A percentile compares a stretch with the other conserved stretches of the same genome.
Conservation (phyloP, 352 stramenopile genomes). For the Globisporangium yorkense region DNA sequence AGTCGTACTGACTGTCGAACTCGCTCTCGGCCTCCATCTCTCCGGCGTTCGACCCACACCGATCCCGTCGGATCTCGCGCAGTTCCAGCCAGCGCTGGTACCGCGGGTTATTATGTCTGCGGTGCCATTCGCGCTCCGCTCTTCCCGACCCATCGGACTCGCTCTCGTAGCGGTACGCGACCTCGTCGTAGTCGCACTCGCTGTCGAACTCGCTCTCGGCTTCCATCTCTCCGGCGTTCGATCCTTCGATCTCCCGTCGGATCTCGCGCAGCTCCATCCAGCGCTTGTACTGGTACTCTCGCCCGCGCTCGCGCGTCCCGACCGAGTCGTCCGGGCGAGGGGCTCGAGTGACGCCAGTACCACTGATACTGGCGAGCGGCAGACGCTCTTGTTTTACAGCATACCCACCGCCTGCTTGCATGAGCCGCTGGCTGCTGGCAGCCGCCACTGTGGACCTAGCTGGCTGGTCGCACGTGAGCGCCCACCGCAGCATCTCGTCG, state of each 20-base stretch:
- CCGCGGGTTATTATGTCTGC: no score
- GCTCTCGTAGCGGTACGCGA: not conserved
- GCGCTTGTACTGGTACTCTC: not conserved
- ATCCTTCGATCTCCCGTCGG: not conserved
- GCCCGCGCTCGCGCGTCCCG: not conserved
- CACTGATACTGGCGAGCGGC: no score
- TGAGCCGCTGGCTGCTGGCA: no score
- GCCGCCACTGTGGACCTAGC: not conserved
- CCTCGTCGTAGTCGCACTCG: not conserved
- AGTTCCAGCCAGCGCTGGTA: not conserved
- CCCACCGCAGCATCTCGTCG: not conserved
- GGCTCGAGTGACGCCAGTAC: not conserved
- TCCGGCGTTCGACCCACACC: not conserved
- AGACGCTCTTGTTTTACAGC: no score
- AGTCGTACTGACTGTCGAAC: not conserved
- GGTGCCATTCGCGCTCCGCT: no score
- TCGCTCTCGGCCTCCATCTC: conserved; percentile 1
- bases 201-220: not conserved
- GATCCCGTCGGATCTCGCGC: not conserved
- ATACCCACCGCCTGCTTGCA: no score
- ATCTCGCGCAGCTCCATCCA: not conserved
- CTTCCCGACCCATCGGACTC: no score
- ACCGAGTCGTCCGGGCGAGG: not conserved
- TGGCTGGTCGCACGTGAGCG: not conserved
- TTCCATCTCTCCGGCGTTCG: not conserved